Base-by-base conservation (phyloP, 768 basidiomycete species). In the Phanerodontia chrysosporium region DNA sequence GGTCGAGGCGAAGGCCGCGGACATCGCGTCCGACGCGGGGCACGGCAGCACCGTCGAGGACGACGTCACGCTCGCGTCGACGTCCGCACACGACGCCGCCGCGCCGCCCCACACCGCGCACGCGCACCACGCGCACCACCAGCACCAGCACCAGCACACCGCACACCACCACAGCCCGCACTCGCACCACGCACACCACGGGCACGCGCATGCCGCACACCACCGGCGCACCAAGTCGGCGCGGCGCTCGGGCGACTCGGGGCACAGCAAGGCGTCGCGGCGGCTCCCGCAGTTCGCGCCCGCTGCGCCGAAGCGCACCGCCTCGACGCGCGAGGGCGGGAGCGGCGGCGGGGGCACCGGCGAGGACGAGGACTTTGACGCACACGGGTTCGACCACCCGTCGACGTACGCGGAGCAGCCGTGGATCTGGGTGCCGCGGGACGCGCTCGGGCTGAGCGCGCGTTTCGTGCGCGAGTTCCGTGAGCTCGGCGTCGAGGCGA, bases 381-480 rank as follows among this genome's bases (percentile, higher is more conserved):
- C 65, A 24, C 55, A 71, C 57, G 74, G 74, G 6, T 80, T 80
- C 68, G 72, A 77, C 55, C 80, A 81, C 64, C 80, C 80, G 4
- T 77, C 78, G 1, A 76, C 74, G 30, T 79, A 80, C 63, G 66
- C 70, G 30, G 64, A 64, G 3, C 73, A 78, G 63, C 68, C 72
- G 49, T 72, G 72, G 55, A 65, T 81, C 29, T 82, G 80, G 80
- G 52, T 80, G 27, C 78, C 80, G 0, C 59, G 69, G 48, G 80
- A 82, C 59, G 64, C 67, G 25, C 63, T 76, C 45, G 80, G 79
- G 0, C 54, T 80, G 42, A 75, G 74, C 32, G 63, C 64, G 36
- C 68, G 69, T 12, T 53, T 70, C 3, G 62, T 69, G 1, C 45
- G 54, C 27, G 67, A 72, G 29, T 49, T 68, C 13, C 74, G 75